These are phyloP conservation scores for Colletotrichum sojae DNA, from an alignment of 2,329 filamentous ascomycete species.

Conservation along the genomic window DNA sequence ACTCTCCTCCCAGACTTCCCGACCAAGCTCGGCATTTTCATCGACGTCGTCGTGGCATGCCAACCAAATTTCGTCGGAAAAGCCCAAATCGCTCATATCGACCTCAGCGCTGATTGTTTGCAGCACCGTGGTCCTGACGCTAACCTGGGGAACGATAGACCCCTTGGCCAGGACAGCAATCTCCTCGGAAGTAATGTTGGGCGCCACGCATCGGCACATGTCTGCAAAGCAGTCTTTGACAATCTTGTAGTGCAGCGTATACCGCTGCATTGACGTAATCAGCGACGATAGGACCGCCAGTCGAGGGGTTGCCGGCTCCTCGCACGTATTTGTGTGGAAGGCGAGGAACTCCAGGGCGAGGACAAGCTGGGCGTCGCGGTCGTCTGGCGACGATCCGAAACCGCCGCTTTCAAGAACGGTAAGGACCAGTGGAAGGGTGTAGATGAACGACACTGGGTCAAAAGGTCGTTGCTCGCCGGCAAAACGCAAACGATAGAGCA, in stretches of 20 bases:
- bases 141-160: conserved; percentile 81
- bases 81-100: conserved; percentile 88
- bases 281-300: conserved; percentile 79
- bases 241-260: conserved; percentile 93
- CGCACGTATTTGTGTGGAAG: conserved; percentile 87
- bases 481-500: conserved; percentile 92
- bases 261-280: conserved; percentile 87
- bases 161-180: conserved; percentile 83
- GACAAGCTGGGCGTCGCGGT: conserved; percentile 90
- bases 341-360: conserved; percentile 90
- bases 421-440: conserved; percentile 86
- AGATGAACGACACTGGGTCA: conserved; percentile 88
- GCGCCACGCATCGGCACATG: conserved; percentile 85
- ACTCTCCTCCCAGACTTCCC: conserved; percentile 96
- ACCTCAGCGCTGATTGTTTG: conserved; percentile 94
- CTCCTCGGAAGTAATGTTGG: conserved; percentile 82
- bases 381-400: conserved; percentile 79
- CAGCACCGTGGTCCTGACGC: conserved; percentile 86
- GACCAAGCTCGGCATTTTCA: conserved; percentile 87
- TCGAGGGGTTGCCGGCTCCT: conserved; percentile 82
- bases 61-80: conserved; percentile 93
- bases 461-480: conserved; percentile 94
- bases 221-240: conserved; percentile 94
- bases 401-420: conserved; percentile 85
- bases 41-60: conserved; percentile 91